Base-by-base conservation (phyloP, 805 yeast species). In the Tetrapisispora fleetii region DNA sequence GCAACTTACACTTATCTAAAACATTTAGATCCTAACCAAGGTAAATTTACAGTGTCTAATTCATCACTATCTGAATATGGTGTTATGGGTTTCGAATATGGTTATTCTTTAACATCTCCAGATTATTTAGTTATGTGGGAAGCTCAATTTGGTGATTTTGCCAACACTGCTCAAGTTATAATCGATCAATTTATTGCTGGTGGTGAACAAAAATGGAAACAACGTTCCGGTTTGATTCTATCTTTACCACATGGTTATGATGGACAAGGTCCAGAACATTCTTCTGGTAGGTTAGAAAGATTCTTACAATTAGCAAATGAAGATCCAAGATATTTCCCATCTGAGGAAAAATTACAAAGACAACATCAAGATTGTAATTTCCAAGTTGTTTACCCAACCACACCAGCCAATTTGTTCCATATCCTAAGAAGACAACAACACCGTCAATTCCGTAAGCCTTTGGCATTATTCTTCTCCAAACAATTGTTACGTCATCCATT, bases 231-330 rank as follows among this genome's bases (percentile, higher is more conserved):
- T 68, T 67, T 93, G 51, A 95, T 93, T 37, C 73, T 93, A 59
- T 87, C 97, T 3, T 78, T 93, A 71, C 99, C 99, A 50, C 99
- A 93, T 68, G 99, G 99, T 74, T 93, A 90, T 69, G 99, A 93
- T 68, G 99, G 99, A 58, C 99, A 93, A 76, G 99, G 99, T 63
- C 98, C 99, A 57, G 99, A 93, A 76, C 99, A 93, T 73, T 93
- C 99, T 27, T 86, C 96, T 49, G 98, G 95, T 63, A 84, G 98
- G 78, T 71, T 93, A 48, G 99, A 93, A 76, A 83, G 99, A 76
- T 93, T 89, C 74, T 77, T 93, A 70, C 96, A 87, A 75, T 72
- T 93, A 65, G 84, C 96, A 65, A 90, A 90, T 67, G 99, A 93
- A 74, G 99, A 93, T 69, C 88, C 87, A 62, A 85, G 98, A 72